Conservation (phyloP, 1,284 basidiomycete species). For the Cryptococcus sp. region DNA sequence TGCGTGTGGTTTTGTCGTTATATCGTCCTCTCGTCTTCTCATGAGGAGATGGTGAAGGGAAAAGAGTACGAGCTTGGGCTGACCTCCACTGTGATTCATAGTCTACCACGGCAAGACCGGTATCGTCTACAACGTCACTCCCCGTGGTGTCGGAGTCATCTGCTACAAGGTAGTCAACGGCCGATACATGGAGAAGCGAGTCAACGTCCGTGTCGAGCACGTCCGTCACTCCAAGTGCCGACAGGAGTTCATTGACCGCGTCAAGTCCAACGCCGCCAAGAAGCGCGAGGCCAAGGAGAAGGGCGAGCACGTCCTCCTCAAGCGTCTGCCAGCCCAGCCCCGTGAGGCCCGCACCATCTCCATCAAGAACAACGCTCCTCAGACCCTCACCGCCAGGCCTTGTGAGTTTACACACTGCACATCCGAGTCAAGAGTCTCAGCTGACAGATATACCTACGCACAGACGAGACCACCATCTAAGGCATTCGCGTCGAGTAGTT, state of each 20-base stretch:
- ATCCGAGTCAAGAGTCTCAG: not conserved
- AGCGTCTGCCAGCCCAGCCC: constrained; percentile 83
- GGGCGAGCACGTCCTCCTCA: constrained; percentile 85
- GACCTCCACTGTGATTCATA: constrained; percentile 12
- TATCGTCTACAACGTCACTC: constrained; percentile 98
- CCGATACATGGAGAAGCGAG: constrained; percentile 99
- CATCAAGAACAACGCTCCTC: constrained; percentile 74
- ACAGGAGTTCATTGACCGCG: constrained; percentile 96
- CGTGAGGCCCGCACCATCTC: constrained; percentile 79
- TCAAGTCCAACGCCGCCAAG: constrained; percentile 86
- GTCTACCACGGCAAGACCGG: constrained; percentile 69
- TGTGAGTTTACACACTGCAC: constrained; percentile 55
- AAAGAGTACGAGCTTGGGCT: not conserved
- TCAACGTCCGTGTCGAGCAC: constrained; percentile 99
- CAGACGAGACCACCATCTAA: constrained; percentile 55
- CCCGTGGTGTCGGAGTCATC: constrained; percentile 92
- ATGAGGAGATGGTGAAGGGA: no score
- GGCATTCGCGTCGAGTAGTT: constrained; percentile 13
- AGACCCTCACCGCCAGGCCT: constrained; percentile 87
- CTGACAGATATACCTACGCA: not conserved
- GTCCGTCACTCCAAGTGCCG: constrained; percentile 97
- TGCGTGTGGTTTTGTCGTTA: constrained; percentile 22
- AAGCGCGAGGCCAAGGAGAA: constrained; percentile 83
- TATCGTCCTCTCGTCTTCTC: not conserved
- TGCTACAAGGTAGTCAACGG: constrained; percentile 99